Base-by-base conservation (phyloP, 2,329 filamentous ascomycete genomes). In the Alternaria infectoria region DNA sequence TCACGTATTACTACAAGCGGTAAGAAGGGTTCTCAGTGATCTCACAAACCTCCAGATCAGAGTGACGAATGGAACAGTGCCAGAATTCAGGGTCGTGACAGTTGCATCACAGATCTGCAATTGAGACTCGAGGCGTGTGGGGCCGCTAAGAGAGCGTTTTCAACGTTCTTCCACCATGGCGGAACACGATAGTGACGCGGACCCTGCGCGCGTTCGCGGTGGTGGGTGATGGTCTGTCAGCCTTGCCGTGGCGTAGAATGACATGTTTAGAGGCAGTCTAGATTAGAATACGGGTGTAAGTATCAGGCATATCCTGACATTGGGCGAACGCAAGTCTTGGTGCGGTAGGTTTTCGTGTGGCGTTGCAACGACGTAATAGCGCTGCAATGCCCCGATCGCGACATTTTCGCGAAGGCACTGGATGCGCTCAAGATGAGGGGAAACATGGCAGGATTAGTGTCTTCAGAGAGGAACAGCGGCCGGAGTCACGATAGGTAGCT, bases 281-380 rank as follows among this genome's bases (percentile, higher is more conserved):
- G 46, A 25, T 23, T 47, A 11, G n/a, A 17, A 40, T 17, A 17
- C 36, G 36, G 36, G 36, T 32, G 25, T 46, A 6, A 15, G 23
- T 57, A 17, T 17, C 26, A 32, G 17, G 54, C 45, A 46, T 32
- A 45, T n/a, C 25, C 43, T 46, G n/a, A n/a, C 43, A 30, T 30
- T 23, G 23, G 28, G 17, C 30, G 13, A 19, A 57, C n/a, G 1
- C 40, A 32, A 17, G 40, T 32, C 9, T 25, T 28, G 26, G 46
- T 45, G 43, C 21, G 54, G 26, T 26, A 51, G 19, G 32, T 13
- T 46, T 21, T 11, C 43, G 36, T 26, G 57, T 60, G 57, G 57
- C 61, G 51, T 25, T 23, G 17, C 51, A 45, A 57, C 61, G 57
- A 64, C 57, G 57, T 61, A 57, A 64, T 57, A 17, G 54, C 21